Evolutionary conservation across 140 eudicot genomes (phyloP).

Genomic region (Anethum foeniculum): DNA sequence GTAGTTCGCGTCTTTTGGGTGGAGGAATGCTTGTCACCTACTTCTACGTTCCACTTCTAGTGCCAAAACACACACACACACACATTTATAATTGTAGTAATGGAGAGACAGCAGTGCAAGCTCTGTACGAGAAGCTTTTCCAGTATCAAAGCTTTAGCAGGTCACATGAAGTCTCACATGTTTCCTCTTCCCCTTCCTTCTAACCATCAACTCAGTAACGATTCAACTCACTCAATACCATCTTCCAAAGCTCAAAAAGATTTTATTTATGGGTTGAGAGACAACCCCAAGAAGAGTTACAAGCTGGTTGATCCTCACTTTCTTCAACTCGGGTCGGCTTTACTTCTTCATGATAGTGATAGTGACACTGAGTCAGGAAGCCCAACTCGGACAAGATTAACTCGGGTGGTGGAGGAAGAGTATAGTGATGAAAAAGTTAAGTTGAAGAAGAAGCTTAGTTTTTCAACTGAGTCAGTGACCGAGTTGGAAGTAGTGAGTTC

Average conservation of each 20-base stretch:
- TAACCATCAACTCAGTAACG: conserved; percentile 11
- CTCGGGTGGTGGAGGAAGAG: neutral
- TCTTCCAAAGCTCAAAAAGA: neutral
- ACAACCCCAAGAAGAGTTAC: conserved; percentile 33
- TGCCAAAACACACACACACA: neutral
- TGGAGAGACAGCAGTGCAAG: conserved; percentile 9
- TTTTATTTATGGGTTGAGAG: conserved; percentile 21
- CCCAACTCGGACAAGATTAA: conserved; percentile 2
- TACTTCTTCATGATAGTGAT: conserved; percentile 21
- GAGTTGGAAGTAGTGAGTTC: conserved; percentile 9
- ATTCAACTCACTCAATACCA: conserved; percentile 19
- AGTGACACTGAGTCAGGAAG: conserved; percentile 36
- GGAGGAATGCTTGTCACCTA: conserved; percentile 8
- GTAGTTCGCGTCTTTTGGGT: neutral
- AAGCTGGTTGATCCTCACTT: conserved; percentile 30
- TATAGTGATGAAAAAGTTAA: neutral
- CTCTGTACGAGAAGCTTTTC: conserved; percentile 19
- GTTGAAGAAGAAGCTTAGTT: neutral
- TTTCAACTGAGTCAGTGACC: neutral
- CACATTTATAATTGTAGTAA: neutral
- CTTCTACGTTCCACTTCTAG: neutral
- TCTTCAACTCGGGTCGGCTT: conserved; percentile 20
- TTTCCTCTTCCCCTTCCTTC: conserved; percentile 29
- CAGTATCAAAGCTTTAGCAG: conserved; percentile 39
- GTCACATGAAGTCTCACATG: conserved; percentile 53